A percentile compares a stretch with the other conserved stretches of the same genome.
Evolutionary conservation across 2,329 filamentous ascomycete species (phyloP).

Genomic region (Aspergillus eucalypticola): DNA sequence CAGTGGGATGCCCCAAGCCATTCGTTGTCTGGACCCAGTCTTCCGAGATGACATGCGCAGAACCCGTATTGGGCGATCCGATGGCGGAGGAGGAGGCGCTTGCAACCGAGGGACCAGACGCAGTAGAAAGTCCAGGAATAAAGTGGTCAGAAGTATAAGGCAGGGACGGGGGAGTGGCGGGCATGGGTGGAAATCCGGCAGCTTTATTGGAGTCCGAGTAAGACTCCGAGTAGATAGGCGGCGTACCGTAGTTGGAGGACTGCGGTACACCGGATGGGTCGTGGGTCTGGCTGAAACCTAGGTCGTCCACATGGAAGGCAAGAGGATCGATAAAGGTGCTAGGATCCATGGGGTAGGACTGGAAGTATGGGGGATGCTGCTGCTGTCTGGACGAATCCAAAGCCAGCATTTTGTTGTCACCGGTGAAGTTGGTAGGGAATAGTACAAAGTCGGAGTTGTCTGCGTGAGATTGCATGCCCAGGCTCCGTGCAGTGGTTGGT

Average conservation of each 20-base stretch:
- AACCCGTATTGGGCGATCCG: slow-evolving; percentile 66
- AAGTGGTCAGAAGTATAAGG: slow-evolving; percentile 40
- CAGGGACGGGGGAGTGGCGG: slow-evolving; percentile 36
- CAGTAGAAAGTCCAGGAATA: slow-evolving; percentile 62
- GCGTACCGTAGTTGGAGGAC: slow-evolving; percentile 32
- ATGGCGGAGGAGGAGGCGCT: slow-evolving; percentile 65
- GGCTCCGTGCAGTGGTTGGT: slow-evolving; percentile 10
- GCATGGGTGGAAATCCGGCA: slow-evolving; percentile 30
- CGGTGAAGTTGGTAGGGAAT: slow-evolving; percentile 16
- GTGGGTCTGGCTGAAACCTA: slow-evolving; percentile 26
- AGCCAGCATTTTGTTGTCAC: slow-evolving; percentile 33
- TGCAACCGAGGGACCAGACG: slow-evolving; percentile 59
- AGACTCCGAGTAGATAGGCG: slow-evolving; percentile 29
- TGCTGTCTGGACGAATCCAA: slow-evolving; percentile 35
- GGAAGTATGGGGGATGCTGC: slow-evolving; percentile 30
- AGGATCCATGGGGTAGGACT: slow-evolving; percentile 36
- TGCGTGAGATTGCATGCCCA: slow-evolving; percentile 23
- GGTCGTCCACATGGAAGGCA: slow-evolving; percentile 29
- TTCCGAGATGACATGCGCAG: slow-evolving; percentile 59
- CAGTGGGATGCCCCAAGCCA: slow-evolving; percentile 62
- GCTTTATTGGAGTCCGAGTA: slow-evolving; percentile 28
- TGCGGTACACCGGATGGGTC: slow-evolving; percentile 25
- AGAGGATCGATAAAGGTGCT: slow-evolving; percentile 32
- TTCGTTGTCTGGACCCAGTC: slow-evolving; percentile 58
- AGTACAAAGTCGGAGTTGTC: slow-evolving; percentile 25